Evolutionary conservation across 108 stramenopile genomes (phyloP).

Genomic region (Parietichytrium sp.): DNA sequence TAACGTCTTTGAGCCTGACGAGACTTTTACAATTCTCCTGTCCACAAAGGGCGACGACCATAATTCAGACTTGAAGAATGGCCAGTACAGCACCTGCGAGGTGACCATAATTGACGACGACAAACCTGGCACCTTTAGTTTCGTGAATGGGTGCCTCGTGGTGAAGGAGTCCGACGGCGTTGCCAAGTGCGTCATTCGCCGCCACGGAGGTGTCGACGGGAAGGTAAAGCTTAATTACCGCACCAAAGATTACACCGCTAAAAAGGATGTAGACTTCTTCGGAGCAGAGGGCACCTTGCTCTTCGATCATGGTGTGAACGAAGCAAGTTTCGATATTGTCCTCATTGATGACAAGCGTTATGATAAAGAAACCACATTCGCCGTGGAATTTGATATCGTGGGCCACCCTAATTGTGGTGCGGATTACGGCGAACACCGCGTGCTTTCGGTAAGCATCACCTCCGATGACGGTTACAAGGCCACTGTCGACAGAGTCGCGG

Average conservation of each 20-base stretch:
- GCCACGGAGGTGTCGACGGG: slow-evolving; percentile 22
- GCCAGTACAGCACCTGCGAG: neutral
- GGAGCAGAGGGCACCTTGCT: neutral
- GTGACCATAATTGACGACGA: slow-evolving; percentile 56
- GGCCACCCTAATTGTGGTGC: neutral
- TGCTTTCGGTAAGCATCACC: neutral
- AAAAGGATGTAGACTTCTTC: slow-evolving; percentile 30
- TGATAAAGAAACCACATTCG: slow-evolving; percentile 35
- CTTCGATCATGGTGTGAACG: slow-evolving; percentile 38
- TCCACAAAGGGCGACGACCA: neutral
- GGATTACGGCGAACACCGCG: neutral
- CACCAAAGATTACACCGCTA: slow-evolving; percentile 22
- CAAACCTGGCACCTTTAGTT: slow-evolving; percentile 40
- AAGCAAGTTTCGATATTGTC: slow-evolving; percentile 26
- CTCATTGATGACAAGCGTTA: slow-evolving; percentile 34
- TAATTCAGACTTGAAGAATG: slow-evolving; percentile 8
- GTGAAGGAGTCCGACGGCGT: slow-evolving; percentile 8
- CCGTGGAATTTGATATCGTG: slow-evolving; percentile 24
- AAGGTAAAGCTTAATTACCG: slow-evolving; percentile 4
- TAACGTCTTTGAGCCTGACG: slow-evolving; percentile 43
- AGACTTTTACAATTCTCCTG: slow-evolving; percentile 40
- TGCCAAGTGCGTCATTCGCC: neutral
- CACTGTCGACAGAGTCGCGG: slow-evolving; percentile 40
- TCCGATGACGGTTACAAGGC: slow-evolving; percentile 38
- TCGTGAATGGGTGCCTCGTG: neutral